Evolutionary conservation across 75 land plant species (phyloP), one percentile per base, ranked within the genome.

Genomic region (Azolla pinnata): DNA sequence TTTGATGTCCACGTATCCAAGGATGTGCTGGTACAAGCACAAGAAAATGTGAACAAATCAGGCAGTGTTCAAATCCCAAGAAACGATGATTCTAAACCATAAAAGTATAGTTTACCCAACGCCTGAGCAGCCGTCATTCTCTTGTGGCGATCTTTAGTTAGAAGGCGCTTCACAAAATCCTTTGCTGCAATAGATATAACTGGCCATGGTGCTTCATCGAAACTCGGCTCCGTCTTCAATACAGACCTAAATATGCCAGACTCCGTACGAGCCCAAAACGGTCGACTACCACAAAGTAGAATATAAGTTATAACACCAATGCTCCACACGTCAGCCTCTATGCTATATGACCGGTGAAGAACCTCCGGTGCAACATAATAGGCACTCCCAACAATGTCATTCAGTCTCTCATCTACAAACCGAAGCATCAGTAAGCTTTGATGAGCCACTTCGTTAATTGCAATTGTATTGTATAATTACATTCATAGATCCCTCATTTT

Each of bases 251-350:
- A 81, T 23, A 81, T 81, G 29, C 97, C 97, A 64, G 97, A 90
- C 59, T 90, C 97, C 3, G 92, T 81, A 35, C 97, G 80, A 21
- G 97, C 97, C 97, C 97, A 90, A 62, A 90, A 90, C 25, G 97
- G 97, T 21, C 97, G 75, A 53, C 97, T 90, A 2, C 97, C 97
- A 77, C 97, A 87, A 5, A 90, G 61, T 21, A 90, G 74, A 53
- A 90, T 90, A 63, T 90, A 90, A 23, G 88, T 86, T 52, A 89
- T 89, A 45, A 89, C 96, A 32, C 91, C 96, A 60, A 90, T 76
- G 68, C 96, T 90, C 96, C 96, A 90, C 17, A 86, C 81, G 62
- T 90, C 96, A 42, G 92, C 96, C 53, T 89, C 96, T 58, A 86
- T 83, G 49, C 80, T 67, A 33, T 89, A 89, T 27, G 91, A 83